Conservation (phyloP, 2,329 filamentous ascomycete species). For the Calonectria hawksworthii region DNA sequence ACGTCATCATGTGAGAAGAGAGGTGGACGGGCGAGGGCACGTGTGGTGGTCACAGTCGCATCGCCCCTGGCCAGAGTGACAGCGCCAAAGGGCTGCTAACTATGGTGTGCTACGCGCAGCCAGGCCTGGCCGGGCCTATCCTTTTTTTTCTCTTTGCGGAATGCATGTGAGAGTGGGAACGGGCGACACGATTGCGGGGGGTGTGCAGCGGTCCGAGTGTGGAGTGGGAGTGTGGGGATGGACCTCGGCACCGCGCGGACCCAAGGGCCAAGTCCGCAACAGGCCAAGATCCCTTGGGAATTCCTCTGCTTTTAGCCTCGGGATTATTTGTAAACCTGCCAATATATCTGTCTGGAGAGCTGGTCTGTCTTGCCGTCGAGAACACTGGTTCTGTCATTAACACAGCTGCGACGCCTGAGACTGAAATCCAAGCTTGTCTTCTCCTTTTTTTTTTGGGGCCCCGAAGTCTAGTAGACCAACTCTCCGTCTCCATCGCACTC, state of each 20-base stretch:
- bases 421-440: background rate
- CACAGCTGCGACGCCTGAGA: background rate
- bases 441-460: background rate
- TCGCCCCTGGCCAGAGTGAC: constrained; percentile 10
- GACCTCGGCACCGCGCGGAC: constrained; percentile 39
- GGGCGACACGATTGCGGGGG: background rate
- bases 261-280: background rate
- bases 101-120: background rate
- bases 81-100: background rate
- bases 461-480: background rate
- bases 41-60: constrained; percentile 14
- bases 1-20: constrained; percentile 26
- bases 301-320: constrained; percentile 21
- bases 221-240: constrained; percentile 20
- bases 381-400: background rate
- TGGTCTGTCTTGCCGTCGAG: background rate
- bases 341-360: background rate
- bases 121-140: background rate
- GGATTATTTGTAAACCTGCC: background rate
- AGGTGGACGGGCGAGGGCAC: background rate
- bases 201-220: constrained; percentile 11
- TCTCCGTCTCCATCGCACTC: background rate
- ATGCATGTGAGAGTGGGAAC: constrained; percentile 39
- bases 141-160: background rate
- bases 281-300: background rate